Conservation (phyloP, 495 filamentous ascomycete species). For the Aspergillus panamensis region DNA sequence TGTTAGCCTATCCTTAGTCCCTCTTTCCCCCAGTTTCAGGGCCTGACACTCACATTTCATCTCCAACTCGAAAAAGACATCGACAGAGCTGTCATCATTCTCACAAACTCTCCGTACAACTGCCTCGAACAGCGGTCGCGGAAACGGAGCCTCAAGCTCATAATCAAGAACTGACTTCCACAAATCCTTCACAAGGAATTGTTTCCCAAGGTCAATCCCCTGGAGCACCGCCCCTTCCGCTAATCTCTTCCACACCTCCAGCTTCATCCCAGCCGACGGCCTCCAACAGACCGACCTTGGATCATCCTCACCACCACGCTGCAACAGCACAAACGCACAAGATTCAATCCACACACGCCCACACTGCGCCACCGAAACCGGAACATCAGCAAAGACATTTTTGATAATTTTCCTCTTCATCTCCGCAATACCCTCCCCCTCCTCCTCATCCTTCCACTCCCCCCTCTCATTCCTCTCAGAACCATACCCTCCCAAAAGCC, state of each 20-base stretch:
- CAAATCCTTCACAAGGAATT: conserved; percentile 48
- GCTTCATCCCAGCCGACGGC: conserved; percentile 39
- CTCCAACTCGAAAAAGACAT: conserved; percentile 17
- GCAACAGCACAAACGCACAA: conserved; percentile 43
- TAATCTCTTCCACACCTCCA: conserved; percentile 47
- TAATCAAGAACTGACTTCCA: conserved; percentile 48
- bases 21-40: neutral
- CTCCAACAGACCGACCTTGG: conserved; percentile 29
- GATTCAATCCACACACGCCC: conserved; percentile 45
- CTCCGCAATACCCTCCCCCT: neutral
- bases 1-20: conserved; percentile 3
- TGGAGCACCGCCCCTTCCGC: conserved; percentile 45
- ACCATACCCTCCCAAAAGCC: conserved; percentile 36
- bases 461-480: conserved; percentile 10
- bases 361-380: conserved; percentile 45
- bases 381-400: conserved; percentile 40
- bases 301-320: conserved; percentile 12
- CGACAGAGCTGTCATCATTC: conserved; percentile 18
- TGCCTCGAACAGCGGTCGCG: conserved; percentile 40
- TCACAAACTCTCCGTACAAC: conserved; percentile 40
- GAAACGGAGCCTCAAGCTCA: conserved; percentile 37
- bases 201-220: conserved; percentile 41
- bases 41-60: conserved; percentile 40
- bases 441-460: neutral
- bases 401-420: conserved; percentile 20